Conservation (phyloP, 305 asterid species). For the Ajuga reptans region DNA sequence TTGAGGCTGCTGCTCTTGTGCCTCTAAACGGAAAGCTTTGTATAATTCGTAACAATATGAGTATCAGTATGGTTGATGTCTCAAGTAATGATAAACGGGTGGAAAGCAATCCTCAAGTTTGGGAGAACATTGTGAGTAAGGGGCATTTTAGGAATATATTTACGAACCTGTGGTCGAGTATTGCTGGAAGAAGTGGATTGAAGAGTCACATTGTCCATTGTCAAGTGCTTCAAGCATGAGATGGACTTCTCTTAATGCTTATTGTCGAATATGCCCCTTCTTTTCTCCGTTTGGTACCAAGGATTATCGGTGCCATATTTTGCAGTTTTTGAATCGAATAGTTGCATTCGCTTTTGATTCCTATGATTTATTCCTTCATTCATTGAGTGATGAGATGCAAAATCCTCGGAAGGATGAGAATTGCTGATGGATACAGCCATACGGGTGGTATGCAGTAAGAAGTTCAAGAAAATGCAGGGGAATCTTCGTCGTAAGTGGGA, state of each 20-base stretch:
- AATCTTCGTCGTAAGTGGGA: neutral
- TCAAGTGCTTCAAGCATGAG: conserved; percentile 90
- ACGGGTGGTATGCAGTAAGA: neutral
- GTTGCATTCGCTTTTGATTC: neutral
- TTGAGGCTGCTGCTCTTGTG: conserved; percentile 90
- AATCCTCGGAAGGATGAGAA: neutral
- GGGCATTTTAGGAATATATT: conserved; percentile 69
- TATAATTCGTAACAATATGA: conserved; percentile 87
- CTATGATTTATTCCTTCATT: neutral
- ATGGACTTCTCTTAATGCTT: neutral
- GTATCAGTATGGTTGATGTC: conserved; percentile 89
- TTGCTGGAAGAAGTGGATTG: conserved; percentile 84
- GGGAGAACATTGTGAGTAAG: conserved; percentile 79
- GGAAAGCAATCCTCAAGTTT: conserved; percentile 66
- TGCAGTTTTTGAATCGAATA: conserved; percentile 10
- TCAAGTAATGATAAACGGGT: conserved; percentile 51
- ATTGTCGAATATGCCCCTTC: neutral
- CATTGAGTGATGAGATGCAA: neutral
- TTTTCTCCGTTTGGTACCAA: neutral
- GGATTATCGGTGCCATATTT: neutral
- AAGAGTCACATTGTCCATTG: conserved; percentile 96
- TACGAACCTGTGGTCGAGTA: conserved; percentile 81
- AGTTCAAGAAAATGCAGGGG: neutral
- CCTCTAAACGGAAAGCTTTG: conserved; percentile 86
- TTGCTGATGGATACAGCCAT: neutral